Evolutionary conservation across 805 yeast genomes (phyloP), one percentile per base, ranked within the genome.

Genomic region (Yarrowia sp.): DNA sequence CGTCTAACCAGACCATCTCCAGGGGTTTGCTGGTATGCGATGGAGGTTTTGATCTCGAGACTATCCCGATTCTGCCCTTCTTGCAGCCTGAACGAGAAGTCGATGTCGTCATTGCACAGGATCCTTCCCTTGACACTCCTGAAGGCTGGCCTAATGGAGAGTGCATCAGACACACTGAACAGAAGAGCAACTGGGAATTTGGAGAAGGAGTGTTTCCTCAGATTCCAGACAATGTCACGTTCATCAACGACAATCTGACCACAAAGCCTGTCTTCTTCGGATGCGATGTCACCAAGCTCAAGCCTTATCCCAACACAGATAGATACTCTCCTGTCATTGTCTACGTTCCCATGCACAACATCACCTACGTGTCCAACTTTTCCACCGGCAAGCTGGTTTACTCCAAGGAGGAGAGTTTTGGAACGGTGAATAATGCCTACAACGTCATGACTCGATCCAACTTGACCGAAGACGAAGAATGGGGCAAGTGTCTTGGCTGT

Each of bases 231-330:
- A 89, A 75, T 68, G 42, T 45, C 81, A 81, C 70, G 91, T 89
- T 10, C 83, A 79, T 92, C 92, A 26, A 89, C 92, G 77, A 84
- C 2, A 32, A 59, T n/a, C 26, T 59, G 11, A n/a, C 32, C 16
- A 16, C 32, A 86, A 75, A 82, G 69, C 97, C 97, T 12, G 80
- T 87, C 0, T 91, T 92, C 77, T 89, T 92, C 75, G 97, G 98
- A 3, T 93, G 97, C 78, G 81, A 87, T 74, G 80, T 86, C 8
- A 70, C 77, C 2, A 86, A 87, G 74, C 76, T 76, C 15, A 46
- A 87, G 88, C 73, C 79, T 88, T 75, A 86, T 92, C 8, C 79
- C 77, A 14, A 80, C 88, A 70, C 65, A 2, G 50, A 42, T 16
- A 19, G 45, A 16, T 59, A 59, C 75, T 7, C 40, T 82, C 49